phyloP scores from a whole-genome alignment of 495 filamentous ascomycete genomes.

The Penicillium psychrofluorescens region DNA sequence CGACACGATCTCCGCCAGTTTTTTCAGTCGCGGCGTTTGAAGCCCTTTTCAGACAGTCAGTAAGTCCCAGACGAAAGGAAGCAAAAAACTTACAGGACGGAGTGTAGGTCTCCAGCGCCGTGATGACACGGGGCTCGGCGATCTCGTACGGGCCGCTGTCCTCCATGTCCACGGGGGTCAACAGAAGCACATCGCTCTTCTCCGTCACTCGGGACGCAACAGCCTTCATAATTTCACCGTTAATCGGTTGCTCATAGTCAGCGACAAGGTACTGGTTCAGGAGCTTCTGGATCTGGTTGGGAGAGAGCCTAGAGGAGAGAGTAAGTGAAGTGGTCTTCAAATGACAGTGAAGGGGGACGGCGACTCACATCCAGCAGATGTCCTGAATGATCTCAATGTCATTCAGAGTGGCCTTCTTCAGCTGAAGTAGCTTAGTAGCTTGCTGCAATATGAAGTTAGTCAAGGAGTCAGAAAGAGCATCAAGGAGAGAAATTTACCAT shows the following conservation, averaged over 20 bases:
- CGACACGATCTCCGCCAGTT: conserved; percentile 94
- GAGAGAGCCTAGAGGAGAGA: conserved; percentile 63
- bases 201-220: conserved; percentile 95
- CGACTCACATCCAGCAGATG: conserved; percentile 95
- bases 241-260: conserved; percentile 99
- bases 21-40: conserved; percentile 89
- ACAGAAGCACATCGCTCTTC: conserved; percentile 91
- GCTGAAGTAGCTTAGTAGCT: conserved; percentile 96
- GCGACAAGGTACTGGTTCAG: conserved; percentile 98
- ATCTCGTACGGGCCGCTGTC: conserved; percentile 99
- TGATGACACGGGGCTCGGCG: conserved; percentile 91
- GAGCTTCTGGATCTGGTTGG: conserved; percentile 98
- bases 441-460: conserved; percentile 51
- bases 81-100: conserved; percentile 65
- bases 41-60: conserved; percentile 52
- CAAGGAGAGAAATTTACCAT: conserved; percentile 54
- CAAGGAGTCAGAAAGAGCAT: not conserved
- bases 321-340: conserved; percentile 1
- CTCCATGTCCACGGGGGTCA: conserved; percentile 96
- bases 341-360: not conserved
- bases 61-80: not conserved
- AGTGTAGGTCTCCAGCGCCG: conserved; percentile 94
- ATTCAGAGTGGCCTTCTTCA: conserved; percentile 98
- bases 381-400: conserved; percentile 99
- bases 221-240: conserved; percentile 99